Base-by-base conservation (phyloP, 345 rosid species). In the Nasturtium officinale region DNA sequence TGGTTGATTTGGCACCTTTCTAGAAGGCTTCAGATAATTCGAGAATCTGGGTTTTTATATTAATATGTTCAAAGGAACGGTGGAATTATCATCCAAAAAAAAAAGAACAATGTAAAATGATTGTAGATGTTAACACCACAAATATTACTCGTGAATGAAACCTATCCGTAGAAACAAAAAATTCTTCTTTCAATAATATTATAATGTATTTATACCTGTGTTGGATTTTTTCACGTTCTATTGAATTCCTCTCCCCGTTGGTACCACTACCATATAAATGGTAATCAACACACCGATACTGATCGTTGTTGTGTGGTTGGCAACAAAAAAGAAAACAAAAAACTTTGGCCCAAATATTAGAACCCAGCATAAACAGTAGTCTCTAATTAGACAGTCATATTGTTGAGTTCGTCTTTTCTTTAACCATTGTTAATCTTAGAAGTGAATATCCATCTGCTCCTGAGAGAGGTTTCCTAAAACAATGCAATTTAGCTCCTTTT, bases 1-100 rank as follows among this genome's bases (percentile, higher is more conserved):
- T 61, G 43, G 61, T 54, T 62, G 28, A 42, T 54, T 62, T 74
- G 42, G 66, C 40, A 65, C 46, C 55, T 2, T 25, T 76, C 65
- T 15, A 25, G 59, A 62, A 33, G 7, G 33, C 13, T 62, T 37
- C 29, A 4, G 75, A 69, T 45, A 9, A 10, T 29, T 74, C 61
- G 29, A 53, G 56, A 43, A 42, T 7, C 1, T 9, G 3, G 12
- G 15, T 25, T 42, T 60, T 23, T 23, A 17, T 57, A 23, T 60
- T 48, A 5, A 29, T 38, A 5, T 12, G 17, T 25, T 25, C 11
- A 5, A 11, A 58, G 20, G 8, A 32, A 16, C n/a, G 26, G 26
- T 57, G 61, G 15, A 57, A 57, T 30, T 23, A 21, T 10, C 54
- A 46, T 16, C 13, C 0, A 20, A 48, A 48, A 20, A 9, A 20